phyloP scores from a whole-genome alignment of 2,329 filamentous ascomycete species.

The Diplocarpon rosae region DNA sequence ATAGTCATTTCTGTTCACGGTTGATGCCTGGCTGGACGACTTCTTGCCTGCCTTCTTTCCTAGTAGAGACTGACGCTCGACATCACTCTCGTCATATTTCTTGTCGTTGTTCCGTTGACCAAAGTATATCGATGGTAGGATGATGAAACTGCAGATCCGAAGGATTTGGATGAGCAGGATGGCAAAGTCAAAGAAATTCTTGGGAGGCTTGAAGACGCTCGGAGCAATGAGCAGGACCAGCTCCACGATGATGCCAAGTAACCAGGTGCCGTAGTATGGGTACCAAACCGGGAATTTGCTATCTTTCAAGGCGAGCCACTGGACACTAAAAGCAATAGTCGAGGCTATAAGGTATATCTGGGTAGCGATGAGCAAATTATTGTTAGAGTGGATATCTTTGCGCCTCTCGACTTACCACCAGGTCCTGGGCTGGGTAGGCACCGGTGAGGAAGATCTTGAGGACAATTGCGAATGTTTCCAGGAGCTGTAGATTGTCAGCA shows the following conservation, averaged over 20 bases:
- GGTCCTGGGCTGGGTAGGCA: conserved; percentile 23
- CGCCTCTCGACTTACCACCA: conserved; percentile 20
- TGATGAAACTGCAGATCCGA: conserved; percentile 25
- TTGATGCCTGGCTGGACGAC: conserved; percentile 18
- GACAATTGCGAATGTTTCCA: conserved; percentile 23
- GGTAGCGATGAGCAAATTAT: conserved; percentile 2
- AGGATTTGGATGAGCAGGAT: conserved; percentile 19
- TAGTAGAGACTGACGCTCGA: conserved; percentile 49
- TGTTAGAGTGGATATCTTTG: not conserved
- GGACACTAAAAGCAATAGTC: conserved; percentile 51
- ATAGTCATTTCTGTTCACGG: conserved; percentile 19
- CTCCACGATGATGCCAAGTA: conserved; percentile 47
- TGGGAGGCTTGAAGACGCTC: conserved; percentile 16
- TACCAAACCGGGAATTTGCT: conserved; percentile 44
- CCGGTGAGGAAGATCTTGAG: conserved; percentile 14
- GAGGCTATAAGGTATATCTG: conserved; percentile 49
- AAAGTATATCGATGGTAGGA: conserved; percentile 28
- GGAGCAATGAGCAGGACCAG: conserved; percentile 33
- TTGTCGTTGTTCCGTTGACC: conserved; percentile 21
- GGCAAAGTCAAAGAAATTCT: conserved; percentile 18
- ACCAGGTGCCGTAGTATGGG: conserved; percentile 52
- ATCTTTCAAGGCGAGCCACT: conserved; percentile 44
- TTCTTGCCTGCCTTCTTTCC: conserved; percentile 31
- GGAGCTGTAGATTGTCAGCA: conserved; percentile 21
- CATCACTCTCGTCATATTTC: conserved; percentile 33